Conservation (phyloP, 257 asterid genomes). For the Salvia splendens region DNA sequence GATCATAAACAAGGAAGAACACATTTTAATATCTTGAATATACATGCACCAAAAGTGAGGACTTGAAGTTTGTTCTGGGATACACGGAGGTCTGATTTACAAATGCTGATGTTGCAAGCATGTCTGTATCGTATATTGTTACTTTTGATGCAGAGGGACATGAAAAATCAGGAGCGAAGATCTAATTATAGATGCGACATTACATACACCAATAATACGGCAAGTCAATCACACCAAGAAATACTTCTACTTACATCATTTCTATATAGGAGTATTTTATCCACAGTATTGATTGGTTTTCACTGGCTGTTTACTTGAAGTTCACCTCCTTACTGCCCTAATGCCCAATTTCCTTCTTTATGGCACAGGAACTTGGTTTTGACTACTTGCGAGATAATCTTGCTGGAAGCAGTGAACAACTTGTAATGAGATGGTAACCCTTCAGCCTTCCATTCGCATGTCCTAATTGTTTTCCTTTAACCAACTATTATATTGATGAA, state of each 20-base stretch:
- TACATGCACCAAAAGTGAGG: neutral
- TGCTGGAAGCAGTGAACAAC: constrained; percentile 66
- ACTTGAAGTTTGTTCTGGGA: constrained; percentile 15
- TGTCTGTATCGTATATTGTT: constrained; percentile 20
- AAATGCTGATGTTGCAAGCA: constrained; percentile 17
- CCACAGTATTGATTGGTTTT: constrained; percentile 15
- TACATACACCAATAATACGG: constrained; percentile 92
- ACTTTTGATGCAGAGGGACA: constrained; percentile 64
- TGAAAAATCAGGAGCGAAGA: constrained; percentile 69
- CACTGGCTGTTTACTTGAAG: constrained; percentile 16
- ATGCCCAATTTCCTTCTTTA: constrained; percentile 22
- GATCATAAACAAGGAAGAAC: constrained; percentile 6
- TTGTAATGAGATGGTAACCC: constrained; percentile 96
- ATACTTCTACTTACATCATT: constrained; percentile 13
- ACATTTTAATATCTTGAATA: constrained; percentile 5
- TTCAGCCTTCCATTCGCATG: constrained; percentile 26
- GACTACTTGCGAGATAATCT: constrained; percentile 96
- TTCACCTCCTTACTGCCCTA: constrained; percentile 20
- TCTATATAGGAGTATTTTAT: neutral
- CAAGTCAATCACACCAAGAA: constrained; percentile 38
- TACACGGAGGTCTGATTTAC: constrained; percentile 13
- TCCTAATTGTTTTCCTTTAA: constrained; percentile 9
- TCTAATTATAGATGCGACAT: constrained; percentile 83
- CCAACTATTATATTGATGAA: constrained; percentile 31
- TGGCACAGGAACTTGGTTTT: constrained; percentile 90